These are phyloP conservation scores for Leersia perrieri DNA, from an alignment of 176 grass and related monocot species.

Conservation along the genomic window DNA sequence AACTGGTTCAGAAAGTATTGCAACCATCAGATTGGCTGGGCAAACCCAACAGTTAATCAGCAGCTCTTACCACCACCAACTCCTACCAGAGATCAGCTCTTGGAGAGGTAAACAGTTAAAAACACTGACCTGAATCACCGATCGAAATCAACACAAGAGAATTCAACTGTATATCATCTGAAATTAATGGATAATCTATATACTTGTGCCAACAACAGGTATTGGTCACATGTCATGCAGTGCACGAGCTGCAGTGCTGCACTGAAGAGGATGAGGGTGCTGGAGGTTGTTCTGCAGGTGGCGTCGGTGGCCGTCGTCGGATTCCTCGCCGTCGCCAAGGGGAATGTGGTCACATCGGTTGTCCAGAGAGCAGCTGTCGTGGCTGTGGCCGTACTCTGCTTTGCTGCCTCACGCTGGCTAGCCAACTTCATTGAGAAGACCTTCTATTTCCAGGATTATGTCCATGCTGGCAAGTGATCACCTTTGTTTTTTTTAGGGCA, in stretches of 20 bases:
- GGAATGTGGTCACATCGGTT: slow-evolving; percentile 29
- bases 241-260: slow-evolving; percentile 70
- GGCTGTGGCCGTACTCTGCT: slow-evolving; percentile 41
- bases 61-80: slow-evolving; percentile 69
- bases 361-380: slow-evolving; percentile 36
- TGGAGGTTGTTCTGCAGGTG: slow-evolving; percentile 66
- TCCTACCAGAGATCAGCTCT: slow-evolving; percentile 61
- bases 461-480: slow-evolving; percentile 75
- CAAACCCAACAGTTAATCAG: slow-evolving; percentile 19
- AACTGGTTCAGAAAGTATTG: slow-evolving; percentile 86
- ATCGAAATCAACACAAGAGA: neutral
- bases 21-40: slow-evolving; percentile 64
- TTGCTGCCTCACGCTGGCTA: slow-evolving; percentile 28
- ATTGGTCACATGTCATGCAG: slow-evolving; percentile 84
- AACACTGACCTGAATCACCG: neutral
- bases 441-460: slow-evolving; percentile 90
- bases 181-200: too few relatives aligned
- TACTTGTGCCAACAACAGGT: slow-evolving; percentile 37
- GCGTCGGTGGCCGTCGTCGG: slow-evolving; percentile 48
- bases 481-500: too few relatives aligned
- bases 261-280: slow-evolving; percentile 52
- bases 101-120: slow-evolving; percentile 69
- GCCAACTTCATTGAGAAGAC: slow-evolving; percentile 70
- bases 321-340: slow-evolving; percentile 57
- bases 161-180: neutral